Evolutionary conservation across 306 rosid genomes (phyloP).

Genomic region (Trichosanthes truncata): DNA sequence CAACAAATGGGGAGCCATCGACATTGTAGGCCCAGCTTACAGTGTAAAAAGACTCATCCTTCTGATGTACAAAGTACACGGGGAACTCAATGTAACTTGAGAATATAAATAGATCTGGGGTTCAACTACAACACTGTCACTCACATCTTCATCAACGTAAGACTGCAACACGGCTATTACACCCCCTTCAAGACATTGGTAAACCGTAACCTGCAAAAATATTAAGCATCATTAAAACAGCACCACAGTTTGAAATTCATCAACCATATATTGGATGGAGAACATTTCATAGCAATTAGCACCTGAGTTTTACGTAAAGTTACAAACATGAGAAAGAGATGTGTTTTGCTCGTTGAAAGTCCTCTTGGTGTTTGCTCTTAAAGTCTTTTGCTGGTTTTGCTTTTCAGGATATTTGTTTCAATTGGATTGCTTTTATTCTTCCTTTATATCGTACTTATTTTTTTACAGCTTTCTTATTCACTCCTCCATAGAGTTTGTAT

Average conservation of each 20-base stretch:
- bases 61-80: conserved; percentile 62
- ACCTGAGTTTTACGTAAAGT: neutral
- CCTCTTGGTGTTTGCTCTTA: no score
- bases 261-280: neutral
- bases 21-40: conserved; percentile 74
- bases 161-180: conserved; percentile 87
- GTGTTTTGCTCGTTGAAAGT: no score
- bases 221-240: conserved; percentile 13
- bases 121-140: conserved; percentile 14
- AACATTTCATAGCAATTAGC: neutral
- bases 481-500: no score
- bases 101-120: neutral
- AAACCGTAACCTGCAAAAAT: conserved; percentile 53
- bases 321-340: no score
- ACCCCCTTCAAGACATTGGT: conserved; percentile 74
- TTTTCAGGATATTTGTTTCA: no score
- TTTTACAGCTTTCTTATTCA: no score
- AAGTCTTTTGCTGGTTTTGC: no score
- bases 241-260: neutral
- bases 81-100: conserved; percentile 16
- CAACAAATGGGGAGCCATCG: conserved; percentile 60
- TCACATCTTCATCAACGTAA: conserved; percentile 87
- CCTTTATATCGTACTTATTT: no score
- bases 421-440: no score
- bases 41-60: conserved; percentile 93